These are phyloP conservation scores for Nannizziopsis barbatae DNA, from an alignment of 2,329 filamentous ascomycete genomes.

Conservation along the genomic window DNA sequence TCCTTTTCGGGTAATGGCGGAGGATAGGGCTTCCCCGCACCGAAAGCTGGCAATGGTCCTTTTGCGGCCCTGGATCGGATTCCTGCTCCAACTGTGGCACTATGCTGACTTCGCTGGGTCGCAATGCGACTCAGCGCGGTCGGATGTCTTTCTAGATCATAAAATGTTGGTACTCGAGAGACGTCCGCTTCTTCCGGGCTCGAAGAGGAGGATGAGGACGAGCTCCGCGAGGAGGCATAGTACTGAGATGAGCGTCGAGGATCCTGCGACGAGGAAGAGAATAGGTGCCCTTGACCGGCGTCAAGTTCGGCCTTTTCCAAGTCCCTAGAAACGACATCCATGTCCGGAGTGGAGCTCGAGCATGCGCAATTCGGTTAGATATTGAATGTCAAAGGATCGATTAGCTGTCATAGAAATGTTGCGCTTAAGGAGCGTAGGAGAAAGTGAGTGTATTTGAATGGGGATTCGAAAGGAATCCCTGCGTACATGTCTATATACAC, in stretches of 20 bases:
- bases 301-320: slow-evolving; percentile 29
- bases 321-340: slow-evolving; percentile 30
- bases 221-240: slow-evolving; percentile 18
- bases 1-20: slow-evolving; percentile 45
- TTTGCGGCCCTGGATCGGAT: slow-evolving; percentile 22
- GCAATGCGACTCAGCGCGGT: slow-evolving; percentile 33
- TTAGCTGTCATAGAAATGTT: background rate
- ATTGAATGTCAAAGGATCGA: background rate
- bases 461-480: too few relatives aligned
- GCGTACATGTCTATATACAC: background rate
- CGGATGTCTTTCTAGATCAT: slow-evolving; percentile 28
- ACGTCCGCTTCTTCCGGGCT: slow-evolving; percentile 15
- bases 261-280: slow-evolving; percentile 12
- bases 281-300: slow-evolving; percentile 17
- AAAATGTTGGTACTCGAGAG: slow-evolving; percentile 25
- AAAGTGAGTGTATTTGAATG: background rate
- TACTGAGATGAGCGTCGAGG: slow-evolving; percentile 8
- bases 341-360: slow-evolving; percentile 14
- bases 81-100: slow-evolving; percentile 32
- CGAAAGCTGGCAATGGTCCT: slow-evolving; percentile 34
- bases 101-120: slow-evolving; percentile 33
- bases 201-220: slow-evolving; percentile 17
- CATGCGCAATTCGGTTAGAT: background rate
- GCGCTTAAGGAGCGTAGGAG: background rate
- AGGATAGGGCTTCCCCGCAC: slow-evolving; percentile 48